These are phyloP conservation scores for Juglanconis oblonga DNA, from an alignment of 2,329 filamentous ascomycete species.

Conservation along the genomic window DNA sequence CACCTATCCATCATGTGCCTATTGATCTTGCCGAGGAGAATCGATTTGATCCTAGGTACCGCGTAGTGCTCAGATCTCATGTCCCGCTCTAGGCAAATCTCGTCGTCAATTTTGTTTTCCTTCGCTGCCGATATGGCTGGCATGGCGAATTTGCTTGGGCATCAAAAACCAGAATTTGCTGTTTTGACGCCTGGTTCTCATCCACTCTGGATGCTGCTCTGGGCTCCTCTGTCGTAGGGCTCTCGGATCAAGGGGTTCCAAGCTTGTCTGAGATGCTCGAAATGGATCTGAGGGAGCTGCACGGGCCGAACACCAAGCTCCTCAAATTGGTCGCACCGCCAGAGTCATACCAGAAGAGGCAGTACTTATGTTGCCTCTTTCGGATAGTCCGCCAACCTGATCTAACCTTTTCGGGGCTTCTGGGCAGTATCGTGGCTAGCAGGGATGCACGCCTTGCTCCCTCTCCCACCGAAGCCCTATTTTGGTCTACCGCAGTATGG, in stretches of 20 bases:
- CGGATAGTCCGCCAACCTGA: not conserved
- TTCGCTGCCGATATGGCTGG: no score
- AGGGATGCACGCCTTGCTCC: conserved; percentile 7
- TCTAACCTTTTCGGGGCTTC: not conserved
- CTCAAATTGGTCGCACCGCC: conserved; percentile 15
- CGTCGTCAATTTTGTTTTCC: no score
- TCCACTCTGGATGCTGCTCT: conserved; percentile 9
- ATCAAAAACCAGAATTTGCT: not conserved
- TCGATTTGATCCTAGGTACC: no score
- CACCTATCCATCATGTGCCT: no score
- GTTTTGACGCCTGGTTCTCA: not conserved
- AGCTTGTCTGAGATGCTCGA: conserved; percentile 8
- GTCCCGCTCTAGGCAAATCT: not conserved
- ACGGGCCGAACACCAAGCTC: conserved; percentile 9
- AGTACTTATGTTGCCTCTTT: not conserved
- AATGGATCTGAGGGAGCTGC: not conserved
- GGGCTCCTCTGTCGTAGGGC: conserved; percentile 1
- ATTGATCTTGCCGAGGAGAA: no score
- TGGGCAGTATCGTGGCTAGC: conserved; percentile 8
- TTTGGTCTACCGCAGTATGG: conserved; percentile 1
- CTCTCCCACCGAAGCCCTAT: conserved; percentile 1
- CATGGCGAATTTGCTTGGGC: not conserved
- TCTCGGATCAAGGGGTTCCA: not conserved
- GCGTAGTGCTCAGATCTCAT: not conserved
- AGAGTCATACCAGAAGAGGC: not conserved